Conservation (phyloP, 768 basidiomycete species). For the Leccinum uliginosum region DNA sequence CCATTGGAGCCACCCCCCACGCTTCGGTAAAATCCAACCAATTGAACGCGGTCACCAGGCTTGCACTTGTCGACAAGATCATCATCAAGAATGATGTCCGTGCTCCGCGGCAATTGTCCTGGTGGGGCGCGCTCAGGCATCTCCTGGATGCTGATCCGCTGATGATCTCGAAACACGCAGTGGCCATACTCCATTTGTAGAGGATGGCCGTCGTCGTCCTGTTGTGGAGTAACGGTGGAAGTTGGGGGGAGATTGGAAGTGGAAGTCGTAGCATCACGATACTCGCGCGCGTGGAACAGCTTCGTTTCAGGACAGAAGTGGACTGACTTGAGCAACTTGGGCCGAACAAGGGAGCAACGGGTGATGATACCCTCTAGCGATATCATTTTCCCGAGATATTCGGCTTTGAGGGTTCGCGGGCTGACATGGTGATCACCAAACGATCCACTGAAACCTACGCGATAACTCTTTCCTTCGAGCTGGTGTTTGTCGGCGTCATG, state of each 20-base stretch:
- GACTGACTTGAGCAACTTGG: slow-evolving; percentile 96
- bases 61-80: slow-evolving; percentile 97
- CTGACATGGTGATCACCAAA: slow-evolving; percentile 99
- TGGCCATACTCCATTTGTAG: slow-evolving; percentile 91
- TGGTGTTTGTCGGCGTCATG: slow-evolving; percentile 80
- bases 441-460: slow-evolving; percentile 89
- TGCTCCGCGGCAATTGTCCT: slow-evolving; percentile 93
- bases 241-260: slow-evolving; percentile 85
- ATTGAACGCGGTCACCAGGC: slow-evolving; percentile 94
- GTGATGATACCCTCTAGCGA: slow-evolving; percentile 98
- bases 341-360: slow-evolving; percentile 94
- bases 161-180: slow-evolving; percentile 92
- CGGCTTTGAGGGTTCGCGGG: slow-evolving; percentile 83
- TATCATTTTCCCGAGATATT: slow-evolving; percentile 93
- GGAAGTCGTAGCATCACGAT: slow-evolving; percentile 89
- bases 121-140: slow-evolving; percentile 99
- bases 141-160: slow-evolving; percentile 97
- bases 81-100: slow-evolving; percentile 93
- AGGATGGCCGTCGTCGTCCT: slow-evolving; percentile 83
- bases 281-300: slow-evolving; percentile 81
- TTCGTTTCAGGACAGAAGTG: slow-evolving; percentile 91
- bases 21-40: slow-evolving; percentile 93
- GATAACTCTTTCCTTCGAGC: slow-evolving; percentile 73
- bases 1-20: slow-evolving; percentile 87
- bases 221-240: slow-evolving; percentile 81